These are phyloP conservation scores for Globisporangium barbulae DNA, from an alignment of 352 stramenopile genomes.

Conservation along the genomic window DNA sequence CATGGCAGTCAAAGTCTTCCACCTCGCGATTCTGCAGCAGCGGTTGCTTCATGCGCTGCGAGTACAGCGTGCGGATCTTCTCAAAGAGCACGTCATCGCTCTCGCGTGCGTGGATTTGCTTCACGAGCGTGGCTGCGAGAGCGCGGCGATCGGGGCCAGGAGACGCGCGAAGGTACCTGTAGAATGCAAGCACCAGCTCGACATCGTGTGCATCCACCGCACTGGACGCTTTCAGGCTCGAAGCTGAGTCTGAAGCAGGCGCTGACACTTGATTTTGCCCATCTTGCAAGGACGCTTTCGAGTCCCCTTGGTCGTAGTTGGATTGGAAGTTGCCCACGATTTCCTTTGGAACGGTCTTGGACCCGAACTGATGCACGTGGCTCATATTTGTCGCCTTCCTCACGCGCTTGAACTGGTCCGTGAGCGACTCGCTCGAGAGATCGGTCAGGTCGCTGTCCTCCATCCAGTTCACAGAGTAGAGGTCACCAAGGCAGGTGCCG, in stretches of 20 bases:
- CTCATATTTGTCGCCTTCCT: constrained; percentile 78
- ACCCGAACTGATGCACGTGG: constrained; percentile 78
- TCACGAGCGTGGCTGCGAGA: constrained; percentile 41
- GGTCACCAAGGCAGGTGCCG: constrained; percentile 81
- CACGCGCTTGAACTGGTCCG: constrained; percentile 66
- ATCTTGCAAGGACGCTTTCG: constrained; percentile 14
- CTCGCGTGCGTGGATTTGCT: constrained; percentile 44
- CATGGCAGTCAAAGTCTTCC: constrained; percentile 36
- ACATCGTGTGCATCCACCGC: constrained; percentile 66
- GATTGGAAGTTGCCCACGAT: constrained; percentile 86
- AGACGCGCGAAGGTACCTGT: constrained; percentile 63
- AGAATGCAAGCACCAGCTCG: constrained; percentile 74
- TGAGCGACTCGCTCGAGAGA: constrained; percentile 76
- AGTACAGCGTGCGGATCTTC: constrained; percentile 35
- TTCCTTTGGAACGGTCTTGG: constrained; percentile 52
- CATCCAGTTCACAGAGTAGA: constrained; percentile 92
- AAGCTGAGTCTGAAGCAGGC: background rate
- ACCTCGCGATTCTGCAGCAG: constrained; percentile 25
- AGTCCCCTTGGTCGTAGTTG: constrained; percentile 53
- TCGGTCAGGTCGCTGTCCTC: constrained; percentile 86
- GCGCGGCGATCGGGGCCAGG: constrained; percentile 29
- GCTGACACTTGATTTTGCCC: background rate
- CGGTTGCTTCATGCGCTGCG: constrained; percentile 19
- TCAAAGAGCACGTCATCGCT: constrained; percentile 53
- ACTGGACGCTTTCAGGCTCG: background rate